Evolutionary conservation across 768 basidiomycete genomes (phyloP), one percentile per base, ranked within the genome.

Genomic region (Russula emetica): DNA sequence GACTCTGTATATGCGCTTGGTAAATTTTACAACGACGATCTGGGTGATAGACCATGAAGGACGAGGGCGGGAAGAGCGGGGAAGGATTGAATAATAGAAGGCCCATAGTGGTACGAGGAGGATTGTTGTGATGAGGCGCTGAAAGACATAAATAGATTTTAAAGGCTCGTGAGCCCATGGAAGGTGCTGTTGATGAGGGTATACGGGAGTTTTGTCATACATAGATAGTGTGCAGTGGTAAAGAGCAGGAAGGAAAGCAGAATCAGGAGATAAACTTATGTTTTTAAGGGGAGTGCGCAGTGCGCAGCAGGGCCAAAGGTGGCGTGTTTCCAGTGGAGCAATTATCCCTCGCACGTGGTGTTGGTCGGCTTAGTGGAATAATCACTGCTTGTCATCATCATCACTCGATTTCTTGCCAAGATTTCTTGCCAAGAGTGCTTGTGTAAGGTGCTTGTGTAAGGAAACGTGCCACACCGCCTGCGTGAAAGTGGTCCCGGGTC

Each of bases 21-120:
- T 82, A 67, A 83, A 84, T 66, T 80, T 79, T 68, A 82, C 80
- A 60, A 78, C 74, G 66, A 84, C 70, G 47, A 81, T 76, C 70
- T 83, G 82, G 30, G 74, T 74, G 45, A 84, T 64, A 10, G 77
- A 78, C 82, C 82, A 83, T 0, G 80, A 81, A 24, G 74, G 67
- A 4, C 82, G 76, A n/a, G 82, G 82, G 24, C 82, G 76, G 47
- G 70, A 72, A 22, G 72, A 72, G n/a, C 76, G 73, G 1, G 82
- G 81, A 18, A 80, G 58, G 38, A 80, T n/a, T 22, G 72, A 34
- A 66, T 83, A 82, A 67, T 76, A 78, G 20, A 75, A 24, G 18
- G 70, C 74, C 82, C 82, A 84, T 54, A 72, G 69, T 2, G 78
- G 78, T 16, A 81, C 78, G 55, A 84, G 72, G 8, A 78, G 70